phyloP scores from a whole-genome alignment of 139 green algal genomes.

The Micromonas commoda region DNA sequence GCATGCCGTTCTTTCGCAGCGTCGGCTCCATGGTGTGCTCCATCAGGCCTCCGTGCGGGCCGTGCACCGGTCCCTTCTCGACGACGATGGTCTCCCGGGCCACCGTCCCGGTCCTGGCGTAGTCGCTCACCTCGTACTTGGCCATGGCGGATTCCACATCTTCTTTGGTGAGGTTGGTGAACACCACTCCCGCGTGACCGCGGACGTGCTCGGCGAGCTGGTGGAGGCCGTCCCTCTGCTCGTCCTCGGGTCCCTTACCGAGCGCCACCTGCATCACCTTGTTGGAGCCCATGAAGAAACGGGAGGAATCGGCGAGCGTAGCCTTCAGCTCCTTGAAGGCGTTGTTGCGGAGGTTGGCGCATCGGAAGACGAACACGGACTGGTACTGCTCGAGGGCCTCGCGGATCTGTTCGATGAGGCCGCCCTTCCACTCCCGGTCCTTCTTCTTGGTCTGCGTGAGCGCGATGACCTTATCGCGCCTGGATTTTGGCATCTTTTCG shows the following conservation, averaged over 20 bases:
- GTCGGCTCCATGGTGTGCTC: conserved; percentile 90
- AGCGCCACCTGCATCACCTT: conserved; percentile 80
- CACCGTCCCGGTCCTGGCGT: conserved; percentile 61
- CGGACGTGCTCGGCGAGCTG: conserved; percentile 52
- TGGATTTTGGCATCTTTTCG: conserved; percentile 75
- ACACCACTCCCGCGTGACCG: conserved; percentile 75
- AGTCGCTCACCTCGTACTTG: conserved; percentile 65
- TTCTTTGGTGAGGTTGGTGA: conserved; percentile 67
- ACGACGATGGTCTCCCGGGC: conserved; percentile 67
- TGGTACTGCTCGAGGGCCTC: conserved; percentile 64
- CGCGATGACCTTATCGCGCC: conserved; percentile 72
- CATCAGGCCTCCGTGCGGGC: conserved; percentile 59
- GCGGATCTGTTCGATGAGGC: conserved; percentile 64
- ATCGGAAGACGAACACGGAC: conserved; percentile 73
- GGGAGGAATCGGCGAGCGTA: conserved; percentile 53
- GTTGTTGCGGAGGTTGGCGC: conserved; percentile 89
- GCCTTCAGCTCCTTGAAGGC: conserved; percentile 87
- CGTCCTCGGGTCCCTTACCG: conserved; percentile 61
- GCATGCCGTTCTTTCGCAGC: conserved; percentile 84
- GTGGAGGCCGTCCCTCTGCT: conserved; percentile 51
- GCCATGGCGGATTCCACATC: conserved; percentile 46
- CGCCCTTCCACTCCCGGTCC: conserved; percentile 80
- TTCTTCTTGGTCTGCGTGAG: conserved; percentile 94
- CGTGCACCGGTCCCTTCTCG: conserved; percentile 55
- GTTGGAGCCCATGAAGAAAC: conserved; percentile 80